phyloP scores from a whole-genome alignment of 345 rosid genomes.

The Lenwebbia sp. region DNA sequence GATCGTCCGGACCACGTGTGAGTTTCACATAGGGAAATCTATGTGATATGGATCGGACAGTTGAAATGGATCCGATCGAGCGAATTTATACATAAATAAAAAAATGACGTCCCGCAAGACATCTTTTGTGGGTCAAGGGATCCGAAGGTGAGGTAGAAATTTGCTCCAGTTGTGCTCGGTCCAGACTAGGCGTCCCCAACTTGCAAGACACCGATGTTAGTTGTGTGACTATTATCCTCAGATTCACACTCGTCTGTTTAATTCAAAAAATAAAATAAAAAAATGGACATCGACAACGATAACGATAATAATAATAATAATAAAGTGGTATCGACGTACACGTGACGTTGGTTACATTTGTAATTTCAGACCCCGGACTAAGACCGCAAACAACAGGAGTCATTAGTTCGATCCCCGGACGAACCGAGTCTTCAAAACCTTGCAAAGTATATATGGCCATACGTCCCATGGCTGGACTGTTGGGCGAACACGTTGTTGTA shows the following conservation, averaged over 20 bases:
- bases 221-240: background rate
- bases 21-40: too few species aligned
- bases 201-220: background rate
- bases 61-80: background rate
- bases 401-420: too few species aligned
- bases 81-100: too few species aligned
- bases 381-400: too few species aligned
- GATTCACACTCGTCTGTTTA: background rate
- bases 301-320: background rate
- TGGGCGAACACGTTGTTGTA: too few species aligned
- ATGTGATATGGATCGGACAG: background rate
- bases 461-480: too few species aligned
- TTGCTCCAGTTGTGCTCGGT: background rate
- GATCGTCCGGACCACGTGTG: background rate
- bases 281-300: too few species aligned
- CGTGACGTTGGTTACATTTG: accelerated
- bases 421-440: too few species aligned
- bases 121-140: background rate
- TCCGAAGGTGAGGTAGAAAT: background rate
- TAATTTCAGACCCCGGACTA: too few species aligned
- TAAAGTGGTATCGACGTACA: background rate
- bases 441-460: too few species aligned
- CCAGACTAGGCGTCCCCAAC: background rate
- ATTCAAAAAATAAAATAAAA: too few species aligned
- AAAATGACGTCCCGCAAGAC: background rate